Conservation (phyloP, 176 grass and related monocot genomes). For the Alloteropsis semialata region DNA sequence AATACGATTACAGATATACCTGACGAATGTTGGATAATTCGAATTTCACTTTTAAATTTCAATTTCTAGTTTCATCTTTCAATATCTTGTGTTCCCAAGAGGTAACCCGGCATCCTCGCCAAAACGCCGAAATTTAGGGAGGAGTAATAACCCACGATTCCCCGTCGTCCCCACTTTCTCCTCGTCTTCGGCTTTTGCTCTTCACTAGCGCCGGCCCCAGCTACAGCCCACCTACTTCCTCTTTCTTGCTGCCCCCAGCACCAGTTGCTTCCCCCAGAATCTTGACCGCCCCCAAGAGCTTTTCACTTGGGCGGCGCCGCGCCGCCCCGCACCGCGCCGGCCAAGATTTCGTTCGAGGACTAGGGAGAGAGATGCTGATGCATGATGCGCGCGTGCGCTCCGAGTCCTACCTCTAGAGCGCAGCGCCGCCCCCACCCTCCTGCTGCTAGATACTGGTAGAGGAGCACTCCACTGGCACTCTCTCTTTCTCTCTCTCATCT, state of each 20-base stretch:
- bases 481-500: neutral
- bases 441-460: neutral
- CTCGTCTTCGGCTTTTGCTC: neutral
- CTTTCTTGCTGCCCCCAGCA: neutral
- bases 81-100: too few relatives aligned
- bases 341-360: neutral
- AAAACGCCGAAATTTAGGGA: too few relatives aligned
- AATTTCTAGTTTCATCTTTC: too few relatives aligned
- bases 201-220: neutral
- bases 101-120: too few relatives aligned
- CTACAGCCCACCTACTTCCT: neutral
- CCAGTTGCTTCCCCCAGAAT: neutral
- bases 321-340: neutral
- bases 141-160: too few relatives aligned
- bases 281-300: conserved; percentile 10
- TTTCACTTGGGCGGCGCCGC: conserved; percentile 39
- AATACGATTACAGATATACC: too few relatives aligned
- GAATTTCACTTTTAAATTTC: too few relatives aligned
- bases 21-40: too few relatives aligned
- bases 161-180: neutral
- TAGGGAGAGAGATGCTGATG: neutral
- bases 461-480: neutral
- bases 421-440: neutral
- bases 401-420: neutral
- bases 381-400: conserved; percentile 14